Evolutionary conservation across 371 early-diverging fungal genomes (phyloP).

Genomic region (Mortierella polycephala): DNA sequence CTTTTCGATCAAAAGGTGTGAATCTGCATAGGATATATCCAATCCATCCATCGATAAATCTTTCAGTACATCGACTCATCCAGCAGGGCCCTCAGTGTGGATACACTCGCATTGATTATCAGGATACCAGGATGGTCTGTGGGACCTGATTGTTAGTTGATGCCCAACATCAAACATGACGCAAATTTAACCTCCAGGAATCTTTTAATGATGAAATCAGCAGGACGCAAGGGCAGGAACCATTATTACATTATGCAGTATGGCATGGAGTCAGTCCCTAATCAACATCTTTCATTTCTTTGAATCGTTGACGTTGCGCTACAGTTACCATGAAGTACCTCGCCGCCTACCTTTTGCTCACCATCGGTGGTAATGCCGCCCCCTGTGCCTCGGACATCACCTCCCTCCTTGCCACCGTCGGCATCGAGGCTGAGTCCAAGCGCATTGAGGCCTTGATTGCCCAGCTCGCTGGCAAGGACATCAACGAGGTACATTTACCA

Average conservation of each 20-base stretch:
- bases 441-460: conserved; percentile 82
- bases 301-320: not conserved
- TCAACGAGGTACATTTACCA: conserved; percentile 70
- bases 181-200: too few species aligned
- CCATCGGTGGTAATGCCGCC: conserved; percentile 88
- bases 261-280: not conserved
- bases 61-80: conserved; percentile 12
- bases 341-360: conserved; percentile 97
- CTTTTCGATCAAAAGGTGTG: conserved; percentile 54
- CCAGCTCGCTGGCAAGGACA: conserved; percentile 89
- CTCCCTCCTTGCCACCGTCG: conserved; percentile 90
- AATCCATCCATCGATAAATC: conserved; percentile 34
- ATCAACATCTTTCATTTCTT: not conserved
- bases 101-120: too few species aligned
- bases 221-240: too few species aligned
- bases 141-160: too few species aligned
- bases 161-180: too few species aligned
- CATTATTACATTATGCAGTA: too few species aligned
- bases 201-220: too few species aligned
- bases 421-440: conserved; percentile 88
- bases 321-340: conserved; percentile 88
- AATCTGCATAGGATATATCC: not conserved
- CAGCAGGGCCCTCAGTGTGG: not conserved
- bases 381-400: conserved; percentile 88
- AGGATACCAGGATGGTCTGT: too few species aligned